phyloP scores from a whole-genome alignment of 139 green algal species.

The Volvox reticuliferus region DNA sequence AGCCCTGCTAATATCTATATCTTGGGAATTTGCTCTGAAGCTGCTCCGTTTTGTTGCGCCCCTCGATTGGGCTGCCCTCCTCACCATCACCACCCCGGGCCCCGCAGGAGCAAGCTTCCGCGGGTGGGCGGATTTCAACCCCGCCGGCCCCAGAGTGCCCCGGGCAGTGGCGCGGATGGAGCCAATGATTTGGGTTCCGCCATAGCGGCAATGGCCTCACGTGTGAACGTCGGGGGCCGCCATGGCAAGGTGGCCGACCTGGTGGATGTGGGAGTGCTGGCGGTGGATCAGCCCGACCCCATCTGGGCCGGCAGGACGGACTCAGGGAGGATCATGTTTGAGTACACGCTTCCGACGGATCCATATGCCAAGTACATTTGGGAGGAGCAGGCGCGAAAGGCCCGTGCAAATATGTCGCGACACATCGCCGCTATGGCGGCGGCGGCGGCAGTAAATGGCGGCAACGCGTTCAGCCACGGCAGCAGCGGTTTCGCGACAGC shows the following conservation, averaged over 20 bases:
- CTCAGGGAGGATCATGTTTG: slow-evolving; percentile 30
- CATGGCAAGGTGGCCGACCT: background rate
- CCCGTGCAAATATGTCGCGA: slow-evolving; percentile 5
- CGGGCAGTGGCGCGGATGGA: background rate
- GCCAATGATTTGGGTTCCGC: background rate
- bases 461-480: background rate
- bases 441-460: background rate
- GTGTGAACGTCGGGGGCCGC: background rate
- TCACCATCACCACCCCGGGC: background rate
- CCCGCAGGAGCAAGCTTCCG: background rate
- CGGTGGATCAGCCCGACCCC: background rate
- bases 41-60: background rate
- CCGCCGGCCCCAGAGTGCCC: slow-evolving; percentile 28
- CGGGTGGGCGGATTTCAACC: slow-evolving; percentile 29
- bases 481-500: background rate
- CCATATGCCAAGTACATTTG: slow-evolving; percentile 31
- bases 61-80: background rate
- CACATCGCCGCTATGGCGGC: slow-evolving; percentile 9
- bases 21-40: too few relatives aligned
- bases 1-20: too few relatives aligned
- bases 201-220: background rate
- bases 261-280: slow-evolving; percentile 6
- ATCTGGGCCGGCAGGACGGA: slow-evolving; percentile 14
- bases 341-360: slow-evolving; percentile 44
- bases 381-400: slow-evolving; percentile 46